Percentiles rank a stretch among this genome's conserved stretches.
Evolutionary conservation across 2,329 filamentous ascomycete genomes (phyloP).

Genomic region (Ceratocystis ficicola): DNA sequence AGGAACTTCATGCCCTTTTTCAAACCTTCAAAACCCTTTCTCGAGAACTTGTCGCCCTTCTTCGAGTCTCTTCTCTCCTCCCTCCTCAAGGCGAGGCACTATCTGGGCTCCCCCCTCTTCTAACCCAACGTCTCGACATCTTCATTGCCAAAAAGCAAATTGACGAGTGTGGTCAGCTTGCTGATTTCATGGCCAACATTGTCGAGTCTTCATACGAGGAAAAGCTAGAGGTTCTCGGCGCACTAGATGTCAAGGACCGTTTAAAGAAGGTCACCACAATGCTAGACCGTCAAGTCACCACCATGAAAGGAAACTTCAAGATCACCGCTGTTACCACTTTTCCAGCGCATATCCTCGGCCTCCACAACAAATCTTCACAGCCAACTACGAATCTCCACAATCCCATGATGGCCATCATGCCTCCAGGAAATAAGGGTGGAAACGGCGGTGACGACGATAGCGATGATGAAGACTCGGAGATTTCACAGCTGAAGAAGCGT

Average conservation of each 20-base stretch:
- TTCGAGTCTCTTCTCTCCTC: constrained; percentile 75
- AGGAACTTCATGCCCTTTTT: constrained; percentile 59
- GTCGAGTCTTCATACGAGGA: constrained; percentile 81
- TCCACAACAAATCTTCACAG: constrained; percentile 24
- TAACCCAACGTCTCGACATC: constrained; percentile 73
- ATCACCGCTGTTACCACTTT: constrained; percentile 66
- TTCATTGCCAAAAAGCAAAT: constrained; percentile 76
- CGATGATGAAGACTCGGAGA: constrained; percentile 75
- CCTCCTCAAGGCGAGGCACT: constrained; percentile 55
- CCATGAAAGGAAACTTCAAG: constrained; percentile 76
- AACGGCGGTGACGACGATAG: constrained; percentile 46
- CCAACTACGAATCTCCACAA: constrained; percentile 28
- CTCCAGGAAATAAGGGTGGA: constrained; percentile 24
- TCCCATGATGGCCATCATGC: constrained; percentile 30
- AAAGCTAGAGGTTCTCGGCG: constrained; percentile 75
- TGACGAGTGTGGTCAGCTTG: constrained; percentile 69
- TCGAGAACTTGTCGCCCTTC: constrained; percentile 70
- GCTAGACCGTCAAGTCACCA: constrained; percentile 66
- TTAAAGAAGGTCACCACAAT: constrained; percentile 74
- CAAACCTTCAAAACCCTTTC: constrained; percentile 71
- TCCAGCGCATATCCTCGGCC: constrained; percentile 43
- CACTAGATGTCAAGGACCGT: constrained; percentile 64
- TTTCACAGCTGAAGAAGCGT: constrained; percentile 83
- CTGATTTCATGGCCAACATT: constrained; percentile 94
- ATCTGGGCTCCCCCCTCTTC: constrained; percentile 62